Base-by-base conservation (phyloP, 108 stramenopile genomes). In the Pseudonitzschia delicatissima region DNA sequence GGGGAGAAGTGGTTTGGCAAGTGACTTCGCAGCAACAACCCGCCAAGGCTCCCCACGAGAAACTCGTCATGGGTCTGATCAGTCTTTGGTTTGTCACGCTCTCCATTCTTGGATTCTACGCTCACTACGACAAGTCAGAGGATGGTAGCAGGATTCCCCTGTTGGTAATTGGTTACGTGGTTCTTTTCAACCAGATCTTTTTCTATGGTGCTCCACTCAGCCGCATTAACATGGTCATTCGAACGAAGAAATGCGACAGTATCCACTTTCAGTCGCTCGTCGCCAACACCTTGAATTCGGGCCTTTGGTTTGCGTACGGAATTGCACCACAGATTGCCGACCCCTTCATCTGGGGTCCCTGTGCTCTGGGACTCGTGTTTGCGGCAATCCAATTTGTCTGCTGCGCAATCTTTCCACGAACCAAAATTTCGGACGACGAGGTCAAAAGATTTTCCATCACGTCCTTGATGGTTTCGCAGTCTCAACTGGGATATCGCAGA, bases 161-260 rank as follows among this genome's bases (percentile, higher is more conserved):
- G 20, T 17, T 18, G 20, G 64, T 92, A 13, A 76, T 93, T 45
- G 92, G 88, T 12, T 42, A 76, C 36, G 39, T 71, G 1, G 85
- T 85, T 15, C 90, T 90, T 74, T 61, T 84, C 53, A 90, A 87
- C 71, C 62, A 86, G 6, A 66, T 90, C 40, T 87, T 93, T 57
- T 93, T 93, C 57, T 93, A 90, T 57, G 92, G 88, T 4, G 92
- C 92, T 9, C 92, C 92, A 17, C 74, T 93, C 4, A 79, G 82
- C 9, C 87, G 82, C 18, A 88, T 93, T 39, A 42, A 64, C 6
- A 67, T 55, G 21, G 92, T 93, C 0, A 9, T 88, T 0, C 71
- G 64, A 44, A 69, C 72, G 5, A 77, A 73, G 62, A 69, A 69
- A 29, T 80, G 82, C 23, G 53, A 72, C 1, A 76, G 82, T 35